Conservation (phyloP, 148 eudicot genomes). For the Cornus florida region DNA sequence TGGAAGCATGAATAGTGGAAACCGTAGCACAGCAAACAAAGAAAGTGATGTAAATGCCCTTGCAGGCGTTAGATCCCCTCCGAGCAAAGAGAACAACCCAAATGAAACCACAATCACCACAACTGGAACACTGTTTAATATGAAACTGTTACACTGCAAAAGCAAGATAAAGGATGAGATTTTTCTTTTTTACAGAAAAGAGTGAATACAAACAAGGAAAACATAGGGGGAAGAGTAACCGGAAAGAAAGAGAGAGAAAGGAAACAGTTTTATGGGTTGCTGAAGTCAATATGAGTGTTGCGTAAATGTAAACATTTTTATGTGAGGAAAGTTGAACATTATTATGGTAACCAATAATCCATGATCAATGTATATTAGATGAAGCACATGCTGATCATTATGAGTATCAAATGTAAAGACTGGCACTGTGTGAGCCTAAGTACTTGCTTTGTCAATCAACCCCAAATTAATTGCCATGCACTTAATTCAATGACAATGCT, state of each 20-base stretch:
- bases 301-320: background rate
- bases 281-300: background rate
- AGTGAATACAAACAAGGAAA: background rate
- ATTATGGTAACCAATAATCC: background rate
- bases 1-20: conserved; percentile 95
- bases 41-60: conserved; percentile 97
- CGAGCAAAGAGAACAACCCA: conserved; percentile 85
- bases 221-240: background rate
- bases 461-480: background rate
- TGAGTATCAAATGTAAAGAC: background rate
- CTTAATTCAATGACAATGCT: background rate
- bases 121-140: conserved; percentile 88
- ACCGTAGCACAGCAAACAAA: conserved; percentile 80
- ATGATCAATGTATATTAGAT: background rate
- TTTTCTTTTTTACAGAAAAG: background rate
- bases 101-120: conserved; percentile 90
- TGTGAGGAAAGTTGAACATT: background rate
- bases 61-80: conserved; percentile 96
- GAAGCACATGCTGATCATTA: background rate
- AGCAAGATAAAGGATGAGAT: conserved; percentile 18
- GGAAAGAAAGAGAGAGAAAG: background rate
- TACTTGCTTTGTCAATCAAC: background rate
- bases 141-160: conserved; percentile 83
- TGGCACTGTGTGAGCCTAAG: background rate
- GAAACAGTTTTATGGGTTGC: background rate